phyloP scores from a whole-genome alignment of 805 yeast genomes.

The Zygosaccharomyces kombuchaensis region DNA sequence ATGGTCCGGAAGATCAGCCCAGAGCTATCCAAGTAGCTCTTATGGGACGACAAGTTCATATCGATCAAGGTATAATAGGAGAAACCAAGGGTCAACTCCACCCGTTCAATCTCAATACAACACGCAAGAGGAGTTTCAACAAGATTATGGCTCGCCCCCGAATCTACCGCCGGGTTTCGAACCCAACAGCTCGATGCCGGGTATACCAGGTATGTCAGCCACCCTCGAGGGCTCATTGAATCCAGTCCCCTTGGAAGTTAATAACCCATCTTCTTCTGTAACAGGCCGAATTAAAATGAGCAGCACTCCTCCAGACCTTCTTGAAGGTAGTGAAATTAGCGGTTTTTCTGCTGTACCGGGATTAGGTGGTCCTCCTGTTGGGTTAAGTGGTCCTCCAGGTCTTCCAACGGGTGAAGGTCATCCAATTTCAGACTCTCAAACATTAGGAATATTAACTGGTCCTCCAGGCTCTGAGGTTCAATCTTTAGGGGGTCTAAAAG shows the following conservation, averaged over 20 bases:
- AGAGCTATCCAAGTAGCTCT: constrained; percentile 10
- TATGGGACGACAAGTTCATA: constrained; percentile 8
- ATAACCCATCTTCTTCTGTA: constrained; percentile 5
- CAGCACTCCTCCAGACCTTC: neutral
- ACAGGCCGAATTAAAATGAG: neutral
- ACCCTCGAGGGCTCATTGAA: neutral
- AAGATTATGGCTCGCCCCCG: neutral
- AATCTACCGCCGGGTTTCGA: constrained; percentile 4
- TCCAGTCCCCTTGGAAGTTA: neutral
- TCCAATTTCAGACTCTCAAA: neutral
- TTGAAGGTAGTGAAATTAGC: neutral
- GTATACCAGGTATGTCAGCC: constrained; percentile 8
- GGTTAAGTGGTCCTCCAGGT: constrained; percentile 27
- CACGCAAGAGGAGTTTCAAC: neutral
- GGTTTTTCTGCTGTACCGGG: constrained; percentile 27
- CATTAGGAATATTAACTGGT: neutral
- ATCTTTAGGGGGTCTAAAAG: constrained; percentile 26
- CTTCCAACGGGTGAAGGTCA: constrained; percentile 7
- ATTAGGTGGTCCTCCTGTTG: neutral
- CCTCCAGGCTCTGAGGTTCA: constrained; percentile 10
- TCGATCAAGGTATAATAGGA: constrained; percentile 16
- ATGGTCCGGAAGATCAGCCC: neutral
- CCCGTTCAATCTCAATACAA: neutral
- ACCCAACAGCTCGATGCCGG: constrained; percentile 1
- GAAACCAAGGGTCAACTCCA: constrained; percentile 1